Conservation (phyloP, 2,329 filamentous ascomycete species). For the Cercospora sp. region DNA sequence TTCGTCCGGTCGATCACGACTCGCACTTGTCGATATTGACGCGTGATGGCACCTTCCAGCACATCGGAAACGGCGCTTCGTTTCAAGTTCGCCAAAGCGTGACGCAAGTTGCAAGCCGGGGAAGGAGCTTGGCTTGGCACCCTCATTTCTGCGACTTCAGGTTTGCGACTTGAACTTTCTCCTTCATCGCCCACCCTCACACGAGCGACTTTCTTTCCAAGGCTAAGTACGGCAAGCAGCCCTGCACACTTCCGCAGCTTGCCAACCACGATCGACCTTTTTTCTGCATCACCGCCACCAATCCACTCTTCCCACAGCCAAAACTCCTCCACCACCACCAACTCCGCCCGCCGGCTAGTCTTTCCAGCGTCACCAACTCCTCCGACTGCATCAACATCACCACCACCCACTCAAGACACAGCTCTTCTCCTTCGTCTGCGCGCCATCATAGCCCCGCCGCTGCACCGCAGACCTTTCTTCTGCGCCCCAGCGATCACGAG, state of each 20-base stretch:
- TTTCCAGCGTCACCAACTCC: not conserved
- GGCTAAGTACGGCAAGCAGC: not conserved
- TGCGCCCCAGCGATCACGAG: slow-evolving; percentile 7
- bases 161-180: not conserved
- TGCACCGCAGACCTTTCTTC: slow-evolving; percentile 4
- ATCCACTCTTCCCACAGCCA: not conserved
- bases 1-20: not conserved
- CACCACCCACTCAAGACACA: not conserved
- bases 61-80: not conserved
- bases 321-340: not conserved
- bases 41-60: not conserved
- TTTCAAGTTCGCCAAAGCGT: not conserved
- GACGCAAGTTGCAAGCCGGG: not conserved
- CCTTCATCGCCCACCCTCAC: not conserved
- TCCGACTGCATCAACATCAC: not conserved
- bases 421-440: slow-evolving; percentile 6
- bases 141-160: not conserved
- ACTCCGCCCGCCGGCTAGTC: not conserved
- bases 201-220: not conserved
- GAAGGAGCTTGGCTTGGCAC: not conserved
- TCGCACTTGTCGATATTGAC: not conserved
- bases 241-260: not conserved
- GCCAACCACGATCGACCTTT: not conserved
- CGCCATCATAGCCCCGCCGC: slow-evolving; percentile 10
- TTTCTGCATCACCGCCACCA: not conserved